Percentiles rank a stretch among this genome's conserved stretches.
phyloP scores from a whole-genome alignment of 441 rosid species.

The Adansonia rubrostipa region DNA sequence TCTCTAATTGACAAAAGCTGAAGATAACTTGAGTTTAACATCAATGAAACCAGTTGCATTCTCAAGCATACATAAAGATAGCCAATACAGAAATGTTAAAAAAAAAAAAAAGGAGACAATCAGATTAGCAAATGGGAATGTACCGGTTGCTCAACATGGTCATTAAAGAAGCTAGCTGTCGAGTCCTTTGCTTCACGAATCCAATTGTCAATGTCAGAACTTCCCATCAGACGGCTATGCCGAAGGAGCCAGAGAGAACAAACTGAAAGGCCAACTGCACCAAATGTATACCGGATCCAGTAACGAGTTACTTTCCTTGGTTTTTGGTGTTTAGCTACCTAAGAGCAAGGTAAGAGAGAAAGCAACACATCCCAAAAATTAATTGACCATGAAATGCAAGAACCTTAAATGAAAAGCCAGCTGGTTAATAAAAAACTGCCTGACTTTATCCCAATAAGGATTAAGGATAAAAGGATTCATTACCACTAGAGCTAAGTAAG shows the following conservation, averaged over 20 bases:
- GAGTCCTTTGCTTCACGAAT: constrained; percentile 78
- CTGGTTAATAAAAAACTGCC: constrained; percentile 20
- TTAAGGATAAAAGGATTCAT: constrained; percentile 25
- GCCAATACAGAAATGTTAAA: not conserved
- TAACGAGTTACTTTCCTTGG: constrained; percentile 70
- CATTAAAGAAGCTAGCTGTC: constrained; percentile 65
- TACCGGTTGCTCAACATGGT: constrained; percentile 98
- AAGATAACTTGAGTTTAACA: constrained; percentile 34
- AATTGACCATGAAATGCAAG: constrained; percentile 16
- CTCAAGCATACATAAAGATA: constrained; percentile 20
- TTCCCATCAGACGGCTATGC: constrained; percentile 93
- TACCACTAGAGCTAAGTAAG: constrained; percentile 68
- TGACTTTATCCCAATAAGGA: not conserved
- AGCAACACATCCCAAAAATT: constrained; percentile 15
- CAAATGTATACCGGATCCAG: constrained; percentile 85
- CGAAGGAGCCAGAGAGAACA: constrained; percentile 82
- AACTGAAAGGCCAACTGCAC: constrained; percentile 79
- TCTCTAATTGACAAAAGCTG: constrained; percentile 91
- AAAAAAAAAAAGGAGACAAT: constrained; percentile 12
- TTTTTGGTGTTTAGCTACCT: constrained; percentile 83
- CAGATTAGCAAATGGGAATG: constrained; percentile 28
- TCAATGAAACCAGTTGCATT: constrained; percentile 16
- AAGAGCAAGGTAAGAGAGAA: constrained; percentile 22
- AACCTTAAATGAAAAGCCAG: constrained; percentile 8
- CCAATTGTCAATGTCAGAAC: constrained; percentile 93